Base-by-base conservation (phyloP, 192 early-diverging fungal species). In the Coemansia sp. region DNA sequence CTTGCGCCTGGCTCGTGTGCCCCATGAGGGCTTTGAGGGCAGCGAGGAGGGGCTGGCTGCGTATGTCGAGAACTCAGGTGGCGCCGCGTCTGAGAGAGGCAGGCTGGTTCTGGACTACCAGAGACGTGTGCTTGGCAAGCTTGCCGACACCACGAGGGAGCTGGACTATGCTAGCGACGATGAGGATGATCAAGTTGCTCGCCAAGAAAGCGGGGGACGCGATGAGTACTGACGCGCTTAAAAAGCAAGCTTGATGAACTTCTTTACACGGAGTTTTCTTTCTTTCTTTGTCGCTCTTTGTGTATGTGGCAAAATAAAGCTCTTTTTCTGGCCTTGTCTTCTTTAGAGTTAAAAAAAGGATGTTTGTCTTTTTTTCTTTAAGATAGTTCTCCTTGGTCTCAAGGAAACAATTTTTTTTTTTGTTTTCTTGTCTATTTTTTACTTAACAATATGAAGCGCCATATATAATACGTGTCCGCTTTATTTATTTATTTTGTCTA, bases 51-150 rank as follows among this genome's bases (percentile, higher is more conserved):
- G 62, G 3, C 21, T 80, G 67, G 29, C 63, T 10, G 17, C 17
- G 24, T 74, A 75, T 58, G 74, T 85, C 26, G 83, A 74, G 10
- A 81, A 80, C 33, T 50, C 86, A 12, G 72, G 80, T 19, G 72
- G 81, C 3, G 67, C 78, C 2, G 72, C 80, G 27, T 70, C 82
- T 8, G 68, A 72, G 8, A 81, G 76, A 35, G 83, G 73, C 17
- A 84, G 74, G 38, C 43, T 59, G 40, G 53, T 85, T 21, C 33
- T 72, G 38, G 87, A 89, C 21, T 87, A 87, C 61, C 83, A 88
- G 56, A 83, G 85, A 18, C 76, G 87, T 8, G 83, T 86, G 41
- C 37, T 81, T 26, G 58, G 26, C 37, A 80, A 80, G 27, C 72
- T 80, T 43, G 77, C 77, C 0, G 77, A 80, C 12, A 37, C 41